Evolutionary conservation across 192 early-diverging fungal genomes (phyloP).

Genomic region (Chytriomyces confervae): DNA sequence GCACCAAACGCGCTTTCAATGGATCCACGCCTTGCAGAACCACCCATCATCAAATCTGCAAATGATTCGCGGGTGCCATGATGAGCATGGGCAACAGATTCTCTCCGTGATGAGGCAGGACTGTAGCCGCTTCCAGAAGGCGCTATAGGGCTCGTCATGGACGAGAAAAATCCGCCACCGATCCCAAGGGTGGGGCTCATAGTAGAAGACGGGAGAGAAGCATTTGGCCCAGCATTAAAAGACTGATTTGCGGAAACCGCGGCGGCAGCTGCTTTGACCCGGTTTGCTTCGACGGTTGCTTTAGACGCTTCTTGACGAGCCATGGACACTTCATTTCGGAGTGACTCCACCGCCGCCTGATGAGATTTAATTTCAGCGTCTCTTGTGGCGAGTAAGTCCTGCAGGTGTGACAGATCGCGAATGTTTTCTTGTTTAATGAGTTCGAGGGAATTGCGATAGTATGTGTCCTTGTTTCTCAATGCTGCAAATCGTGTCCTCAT

Average conservation of each 20-base stretch:
- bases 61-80: slow-evolving; percentile 19
- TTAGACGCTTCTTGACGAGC: background rate
- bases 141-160: background rate
- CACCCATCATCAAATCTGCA: slow-evolving; percentile 26
- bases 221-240: slow-evolving; percentile 14
- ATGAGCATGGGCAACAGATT: slow-evolving; percentile 3
- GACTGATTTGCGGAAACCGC: slow-evolving; percentile 22
- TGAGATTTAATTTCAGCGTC: slow-evolving; percentile 8
- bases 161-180: slow-evolving; percentile 24
- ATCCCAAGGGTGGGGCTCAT: background rate
- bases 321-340: background rate
- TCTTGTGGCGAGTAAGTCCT: slow-evolving; percentile 3
- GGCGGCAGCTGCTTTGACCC: slow-evolving; percentile 32
- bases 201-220: background rate
- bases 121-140: background rate
- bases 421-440: background rate
- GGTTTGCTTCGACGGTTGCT: slow-evolving; percentile 24
- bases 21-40: background rate
- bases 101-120: slow-evolving; percentile 17
- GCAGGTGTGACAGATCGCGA: background rate
- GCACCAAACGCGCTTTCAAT: background rate
- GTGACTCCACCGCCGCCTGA: background rate
- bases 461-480: background rate
- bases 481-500: background rate
- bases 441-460: background rate